A percentile compares a stretch with the other conserved stretches of the same genome.
phyloP scores from a whole-genome alignment of 805 yeast species.

The Kurtzmaniella cleridarum region DNA sequence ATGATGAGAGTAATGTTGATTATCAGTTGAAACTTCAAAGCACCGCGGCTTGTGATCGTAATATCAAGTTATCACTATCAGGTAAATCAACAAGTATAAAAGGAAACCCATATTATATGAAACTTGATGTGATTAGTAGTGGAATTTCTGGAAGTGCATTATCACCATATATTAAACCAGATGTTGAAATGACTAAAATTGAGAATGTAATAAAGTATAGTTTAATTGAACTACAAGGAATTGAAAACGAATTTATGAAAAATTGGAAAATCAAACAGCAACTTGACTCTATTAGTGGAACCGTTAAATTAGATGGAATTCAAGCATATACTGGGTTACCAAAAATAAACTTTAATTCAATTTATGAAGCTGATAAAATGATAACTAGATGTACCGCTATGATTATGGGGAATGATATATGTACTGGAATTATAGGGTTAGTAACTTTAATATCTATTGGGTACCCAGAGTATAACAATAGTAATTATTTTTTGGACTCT shows the following conservation, averaged over 20 bases:
- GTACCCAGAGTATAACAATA: conserved; percentile 20
- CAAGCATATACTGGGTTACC: conserved; percentile 6
- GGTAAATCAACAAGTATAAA: not conserved
- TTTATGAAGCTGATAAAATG: conserved; percentile 3
- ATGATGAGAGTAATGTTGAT: too few species aligned
- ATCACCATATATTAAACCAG: too few species aligned
- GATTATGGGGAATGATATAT: conserved; percentile 3
- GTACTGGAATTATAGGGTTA: not conserved
- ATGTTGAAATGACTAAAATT: too few species aligned
- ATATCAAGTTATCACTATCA: too few species aligned
- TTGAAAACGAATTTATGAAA: too few species aligned
- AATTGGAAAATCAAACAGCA: too few species aligned
- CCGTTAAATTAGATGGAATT: too few species aligned
- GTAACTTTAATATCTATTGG: conserved; percentile 12
- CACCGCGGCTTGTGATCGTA: too few species aligned
- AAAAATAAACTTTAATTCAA: conserved; percentile 4
- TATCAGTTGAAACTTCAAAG: too few species aligned
- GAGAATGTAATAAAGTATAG: too few species aligned
- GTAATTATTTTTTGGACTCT: conserved; percentile 30
- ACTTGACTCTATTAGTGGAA: too few species aligned
- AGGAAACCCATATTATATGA: not conserved
- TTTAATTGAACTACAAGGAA: conserved; percentile 4
- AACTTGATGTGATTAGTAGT: not conserved
- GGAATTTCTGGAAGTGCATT: too few species aligned
- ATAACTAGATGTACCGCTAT: conserved; percentile 6